Evolutionary conservation across 1,284 basidiomycete genomes (phyloP).

Genomic region (Cystobasidium slooffiae): DNA sequence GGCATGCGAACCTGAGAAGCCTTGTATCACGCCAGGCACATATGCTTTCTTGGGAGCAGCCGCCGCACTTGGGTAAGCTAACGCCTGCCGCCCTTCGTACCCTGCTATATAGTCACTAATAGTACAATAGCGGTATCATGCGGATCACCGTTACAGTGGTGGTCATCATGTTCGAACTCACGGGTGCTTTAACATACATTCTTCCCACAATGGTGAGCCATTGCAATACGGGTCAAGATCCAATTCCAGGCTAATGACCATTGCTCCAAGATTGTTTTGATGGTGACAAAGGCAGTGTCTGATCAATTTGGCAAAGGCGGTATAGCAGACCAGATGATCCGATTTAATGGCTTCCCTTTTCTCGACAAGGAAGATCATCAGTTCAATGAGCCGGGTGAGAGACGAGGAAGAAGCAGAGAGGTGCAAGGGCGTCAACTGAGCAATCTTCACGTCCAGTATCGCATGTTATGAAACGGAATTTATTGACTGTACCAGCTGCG

Average conservation of each 20-base stretch:
- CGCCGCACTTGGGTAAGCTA: slow-evolving; percentile 79
- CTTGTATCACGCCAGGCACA: slow-evolving; percentile 97
- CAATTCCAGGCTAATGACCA: background rate
- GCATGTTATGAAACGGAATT: slow-evolving; percentile 81
- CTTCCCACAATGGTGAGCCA: slow-evolving; percentile 88
- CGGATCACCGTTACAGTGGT: slow-evolving; percentile 96
- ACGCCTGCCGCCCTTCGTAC: background rate
- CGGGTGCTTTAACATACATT: slow-evolving; percentile 96
- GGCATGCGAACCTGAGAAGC: slow-evolving; percentile 85
- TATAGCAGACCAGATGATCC: slow-evolving; percentile 96
- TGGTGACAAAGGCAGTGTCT: slow-evolving; percentile 97
- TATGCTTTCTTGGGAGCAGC: slow-evolving; percentile 94
- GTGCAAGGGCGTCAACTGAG: background rate
- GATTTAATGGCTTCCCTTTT: slow-evolving; percentile 96
- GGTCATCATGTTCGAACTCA: slow-evolving; percentile 99
- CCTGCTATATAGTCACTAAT: no score
- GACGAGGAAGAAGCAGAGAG: background rate
- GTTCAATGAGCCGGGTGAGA: slow-evolving; percentile 80
- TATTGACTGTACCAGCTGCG: slow-evolving; percentile 72
- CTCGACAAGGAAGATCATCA: slow-evolving; percentile 85
- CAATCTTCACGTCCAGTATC: slow-evolving; percentile 65
- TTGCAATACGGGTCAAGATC: background rate
- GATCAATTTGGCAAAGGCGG: slow-evolving; percentile 91
- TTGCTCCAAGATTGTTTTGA: slow-evolving; percentile 76
- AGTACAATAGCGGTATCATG: slow-evolving; percentile 78